phyloP scores from a whole-genome alignment of 2,329 filamentous ascomycete species.

The Leptodontidium sp. region DNA sequence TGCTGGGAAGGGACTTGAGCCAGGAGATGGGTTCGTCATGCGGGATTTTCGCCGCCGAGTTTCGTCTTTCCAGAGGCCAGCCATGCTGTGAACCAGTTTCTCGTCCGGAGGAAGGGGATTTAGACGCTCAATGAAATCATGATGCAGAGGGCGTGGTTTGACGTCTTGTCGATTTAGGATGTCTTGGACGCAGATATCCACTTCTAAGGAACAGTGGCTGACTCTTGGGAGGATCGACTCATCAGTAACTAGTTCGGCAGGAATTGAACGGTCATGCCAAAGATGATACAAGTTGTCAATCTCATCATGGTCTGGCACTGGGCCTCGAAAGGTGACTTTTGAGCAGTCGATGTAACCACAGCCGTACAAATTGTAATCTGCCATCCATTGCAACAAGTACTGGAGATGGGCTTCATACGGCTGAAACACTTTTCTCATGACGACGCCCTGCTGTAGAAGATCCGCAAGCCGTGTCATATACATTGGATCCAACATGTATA shows the following conservation, averaged over 20 bases:
- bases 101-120: constrained; percentile 70
- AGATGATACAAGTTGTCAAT: constrained; percentile 67
- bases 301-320: constrained; percentile 75
- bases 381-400: constrained; percentile 96
- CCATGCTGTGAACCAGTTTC: constrained; percentile 94
- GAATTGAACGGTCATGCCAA: constrained; percentile 83
- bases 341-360: constrained; percentile 83
- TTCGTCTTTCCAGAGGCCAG: constrained; percentile 91
- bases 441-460: constrained; percentile 84
- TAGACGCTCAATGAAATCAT: constrained; percentile 81
- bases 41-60: constrained; percentile 77
- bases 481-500: constrained; percentile 89
- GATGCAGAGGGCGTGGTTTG: constrained; percentile 79
- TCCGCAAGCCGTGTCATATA: constrained; percentile 90
- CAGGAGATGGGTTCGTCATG: constrained; percentile 69
- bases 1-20: constrained; percentile 78
- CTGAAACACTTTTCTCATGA: constrained; percentile 85
- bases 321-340: constrained; percentile 76
- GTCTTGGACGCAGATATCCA: constrained; percentile 88
- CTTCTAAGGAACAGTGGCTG: constrained; percentile 89
- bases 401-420: constrained; percentile 95
- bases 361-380: constrained; percentile 96
- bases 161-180: constrained; percentile 85
- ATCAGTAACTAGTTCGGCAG: constrained; percentile 64
- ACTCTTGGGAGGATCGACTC: constrained; percentile 73